A percentile compares a stretch with the other conserved stretches of the same genome.
phyloP scores from a whole-genome alignment of 2,329 filamentous ascomycete genomes.

The Scytalidium lignicola region DNA sequence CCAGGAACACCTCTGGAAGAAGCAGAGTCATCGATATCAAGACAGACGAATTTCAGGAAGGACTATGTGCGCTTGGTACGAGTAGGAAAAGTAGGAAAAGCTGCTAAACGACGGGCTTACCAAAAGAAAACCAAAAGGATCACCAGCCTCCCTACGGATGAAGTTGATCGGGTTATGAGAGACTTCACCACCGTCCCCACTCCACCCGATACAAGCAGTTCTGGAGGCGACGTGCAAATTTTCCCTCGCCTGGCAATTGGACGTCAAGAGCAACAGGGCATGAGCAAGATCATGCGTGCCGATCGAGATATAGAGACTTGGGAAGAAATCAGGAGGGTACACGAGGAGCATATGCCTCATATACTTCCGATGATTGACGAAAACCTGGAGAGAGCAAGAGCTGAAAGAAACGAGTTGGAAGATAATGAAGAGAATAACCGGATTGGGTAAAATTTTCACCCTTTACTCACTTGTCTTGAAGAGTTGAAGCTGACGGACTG shows the following conservation, averaged over 20 bases:
- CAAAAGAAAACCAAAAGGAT: background rate
- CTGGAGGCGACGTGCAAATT: background rate
- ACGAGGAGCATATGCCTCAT: slow-evolving; percentile 7
- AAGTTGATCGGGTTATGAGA: background rate
- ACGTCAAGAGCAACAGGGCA: slow-evolving; percentile 7
- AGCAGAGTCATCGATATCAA: background rate
- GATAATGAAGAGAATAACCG: slow-evolving; percentile 29
- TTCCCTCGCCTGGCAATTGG: slow-evolving; percentile 11
- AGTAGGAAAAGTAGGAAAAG: no score
- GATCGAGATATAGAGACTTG: slow-evolving; percentile 9
- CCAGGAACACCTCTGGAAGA: background rate
- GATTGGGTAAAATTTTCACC: slow-evolving; percentile 15
- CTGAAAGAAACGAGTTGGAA: slow-evolving; percentile 19
- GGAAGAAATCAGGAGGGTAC: slow-evolving; percentile 9
- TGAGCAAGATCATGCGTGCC: slow-evolving; percentile 13
- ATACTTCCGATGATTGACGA: slow-evolving; percentile 8
- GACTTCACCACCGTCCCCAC: background rate
- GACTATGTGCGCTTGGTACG: no score
- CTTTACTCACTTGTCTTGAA: background rate
- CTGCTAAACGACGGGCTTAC: background rate
- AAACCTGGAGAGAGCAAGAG: slow-evolving; percentile 6
- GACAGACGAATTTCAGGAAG: no score
- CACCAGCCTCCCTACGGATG: background rate
- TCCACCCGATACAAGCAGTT: background rate
- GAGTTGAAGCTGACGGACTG: background rate